Percentiles rank a stretch among this genome's conserved stretches.
These are phyloP conservation scores for Phytopythium aichiense DNA, from an alignment of 352 stramenopile species.

Conservation along the genomic window DNA sequence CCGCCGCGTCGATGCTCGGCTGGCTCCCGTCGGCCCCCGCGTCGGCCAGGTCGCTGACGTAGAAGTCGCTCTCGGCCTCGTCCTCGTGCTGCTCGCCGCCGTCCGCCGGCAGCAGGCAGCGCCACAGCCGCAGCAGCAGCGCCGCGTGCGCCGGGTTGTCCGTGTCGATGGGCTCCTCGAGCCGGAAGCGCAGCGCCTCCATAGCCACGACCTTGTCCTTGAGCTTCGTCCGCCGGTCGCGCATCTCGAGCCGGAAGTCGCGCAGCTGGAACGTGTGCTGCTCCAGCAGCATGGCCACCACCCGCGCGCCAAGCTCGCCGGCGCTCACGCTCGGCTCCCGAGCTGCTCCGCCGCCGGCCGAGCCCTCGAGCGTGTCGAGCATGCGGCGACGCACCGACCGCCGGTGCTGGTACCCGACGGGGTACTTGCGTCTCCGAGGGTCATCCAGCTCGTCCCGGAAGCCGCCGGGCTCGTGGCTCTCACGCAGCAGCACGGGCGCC, in stretches of 20 bases:
- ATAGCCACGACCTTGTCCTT: constrained; percentile 62
- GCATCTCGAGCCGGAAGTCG: constrained; percentile 62
- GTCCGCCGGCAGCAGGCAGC: constrained; percentile 37
- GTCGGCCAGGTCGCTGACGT: constrained; percentile 13
- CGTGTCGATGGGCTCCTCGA: constrained; percentile 63
- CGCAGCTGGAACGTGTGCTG: constrained; percentile 50
- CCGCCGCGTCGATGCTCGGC: constrained; percentile 32
- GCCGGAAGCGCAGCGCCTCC: constrained; percentile 65
- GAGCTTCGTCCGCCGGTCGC: constrained; percentile 33
- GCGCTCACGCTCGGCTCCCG: constrained; percentile 44
- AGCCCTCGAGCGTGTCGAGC: constrained; percentile 42
- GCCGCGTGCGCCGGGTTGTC: constrained; percentile 44
- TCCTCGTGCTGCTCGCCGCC: constrained; percentile 18
- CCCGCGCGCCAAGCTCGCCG: constrained; percentile 59
- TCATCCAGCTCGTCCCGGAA: constrained; percentile 76
- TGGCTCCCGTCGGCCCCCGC: background rate
- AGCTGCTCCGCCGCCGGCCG: constrained; percentile 3
- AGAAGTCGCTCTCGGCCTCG: constrained; percentile 12
- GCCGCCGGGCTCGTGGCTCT: constrained; percentile 31
- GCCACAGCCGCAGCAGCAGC: constrained; percentile 71
- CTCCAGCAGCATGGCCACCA: constrained; percentile 59
- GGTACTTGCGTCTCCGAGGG: constrained; percentile 60
- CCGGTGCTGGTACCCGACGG: constrained; percentile 56
- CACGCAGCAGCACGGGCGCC: constrained; percentile 61
- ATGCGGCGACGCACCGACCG: constrained; percentile 48